phyloP scores from a whole-genome alignment of 345 rosid species.

The Salix koriyanagi region DNA sequence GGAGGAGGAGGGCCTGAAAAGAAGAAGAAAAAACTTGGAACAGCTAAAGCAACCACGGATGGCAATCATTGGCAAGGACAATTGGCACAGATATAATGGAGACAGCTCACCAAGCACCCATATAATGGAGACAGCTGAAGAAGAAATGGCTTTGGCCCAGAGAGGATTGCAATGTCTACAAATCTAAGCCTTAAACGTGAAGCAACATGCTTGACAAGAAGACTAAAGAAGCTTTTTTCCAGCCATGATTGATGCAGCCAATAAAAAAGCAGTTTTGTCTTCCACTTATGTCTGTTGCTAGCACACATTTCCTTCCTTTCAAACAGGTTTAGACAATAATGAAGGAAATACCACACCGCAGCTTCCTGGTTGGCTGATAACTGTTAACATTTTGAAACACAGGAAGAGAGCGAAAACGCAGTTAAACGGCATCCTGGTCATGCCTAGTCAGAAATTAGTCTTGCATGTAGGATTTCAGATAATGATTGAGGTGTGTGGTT shows the following conservation, averaged over 20 bases:
- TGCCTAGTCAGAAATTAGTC: too few relatives aligned
- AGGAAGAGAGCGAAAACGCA: too few relatives aligned
- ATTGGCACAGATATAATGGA: background rate
- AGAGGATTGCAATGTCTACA: background rate
- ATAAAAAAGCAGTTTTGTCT: slow-evolving; percentile 27
- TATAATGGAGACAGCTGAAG: background rate
- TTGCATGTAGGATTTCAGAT: too few relatives aligned
- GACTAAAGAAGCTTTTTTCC: slow-evolving; percentile 2
- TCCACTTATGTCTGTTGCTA: slow-evolving; percentile 31
- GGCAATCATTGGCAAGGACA: background rate
- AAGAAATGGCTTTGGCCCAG: background rate
- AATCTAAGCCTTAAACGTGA: slow-evolving; percentile 2
- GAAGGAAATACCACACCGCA: too few relatives aligned
- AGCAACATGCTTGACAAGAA: slow-evolving; percentile 12
- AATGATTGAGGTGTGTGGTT: too few relatives aligned
- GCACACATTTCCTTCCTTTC: slow-evolving; percentile 1
- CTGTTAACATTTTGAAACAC: too few relatives aligned
- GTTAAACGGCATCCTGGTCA: too few relatives aligned
- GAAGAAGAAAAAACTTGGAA: background rate
- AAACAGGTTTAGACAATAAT: background rate
- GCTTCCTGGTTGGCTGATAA: too few relatives aligned
- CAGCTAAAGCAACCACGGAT: background rate
- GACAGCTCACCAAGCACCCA: background rate
- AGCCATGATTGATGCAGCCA: slow-evolving; percentile 13
- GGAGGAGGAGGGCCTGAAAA: too few relatives aligned